Evolutionary conservation across 768 basidiomycete species (phyloP), one percentile per base, ranked within the genome.

Genomic region (Rhodotorula kratochvilovae): DNA sequence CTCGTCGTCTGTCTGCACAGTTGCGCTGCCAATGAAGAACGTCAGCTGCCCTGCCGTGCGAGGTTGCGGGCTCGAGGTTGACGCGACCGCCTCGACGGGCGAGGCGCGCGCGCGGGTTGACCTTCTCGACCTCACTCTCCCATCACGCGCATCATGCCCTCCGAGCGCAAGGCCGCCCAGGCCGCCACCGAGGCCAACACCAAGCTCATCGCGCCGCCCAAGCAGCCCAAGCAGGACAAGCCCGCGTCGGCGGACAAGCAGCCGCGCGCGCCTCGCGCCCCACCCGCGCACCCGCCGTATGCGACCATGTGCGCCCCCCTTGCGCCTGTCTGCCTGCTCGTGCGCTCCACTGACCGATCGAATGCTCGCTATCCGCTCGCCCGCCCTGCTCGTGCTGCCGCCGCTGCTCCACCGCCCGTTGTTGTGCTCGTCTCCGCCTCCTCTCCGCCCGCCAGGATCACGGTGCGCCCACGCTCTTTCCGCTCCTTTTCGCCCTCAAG

Each of bases 251-350:
- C 8, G 39, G 39, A 57, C 29, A 45, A 63, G 42, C 21, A 46
- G 54, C 35, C 55, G 63, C 55, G 39, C 50, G 15, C 61, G 21
- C 35, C 48, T n/a, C 33, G 29, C 13, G 6, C 35, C 7, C 48
- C 48, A 35, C 21, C 61, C 7, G 33, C 23, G 21, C 67, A 69
- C 56, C 72, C 72, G 2, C 43, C 60, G 0, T 69, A 66, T 56
- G 50, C 43, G 17, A 61, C 46, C 13, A 73, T 73, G 72, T 73
- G 17, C 17, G 67, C 25, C 45, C 54, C 7, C 36, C 23, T 0
- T 2, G 23, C 27, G 43, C 3, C 43, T 11, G n/a, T n/a, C n/a
- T 31, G 7, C 23, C 7, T n/a, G 15, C 5, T 1, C 46, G 27
- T 25, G 16, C 39, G 5, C 23, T 21, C n/a, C 11, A 13, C 35